Percentiles rank a stretch among this genome's conserved stretches.
Evolutionary conservation across 108 stramenopile species (phyloP).

Genomic region (Schizochytrium sp.): DNA sequence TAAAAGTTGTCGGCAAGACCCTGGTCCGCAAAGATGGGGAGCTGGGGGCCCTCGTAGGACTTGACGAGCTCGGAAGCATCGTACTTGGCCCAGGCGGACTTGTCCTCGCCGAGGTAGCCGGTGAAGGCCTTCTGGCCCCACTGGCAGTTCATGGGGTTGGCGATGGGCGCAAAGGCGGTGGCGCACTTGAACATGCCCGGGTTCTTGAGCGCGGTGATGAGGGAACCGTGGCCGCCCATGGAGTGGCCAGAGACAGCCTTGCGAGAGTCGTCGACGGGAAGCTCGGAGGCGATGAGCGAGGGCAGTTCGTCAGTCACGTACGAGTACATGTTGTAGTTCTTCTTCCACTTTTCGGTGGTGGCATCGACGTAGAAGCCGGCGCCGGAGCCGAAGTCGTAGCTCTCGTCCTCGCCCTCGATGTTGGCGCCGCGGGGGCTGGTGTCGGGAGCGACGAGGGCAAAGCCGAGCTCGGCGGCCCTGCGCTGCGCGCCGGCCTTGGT

Average conservation of each 20-base stretch:
- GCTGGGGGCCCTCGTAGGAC: constrained; percentile 22
- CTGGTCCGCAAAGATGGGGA: constrained; percentile 66
- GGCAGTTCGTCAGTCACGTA: constrained; percentile 86
- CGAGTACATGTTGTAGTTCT: constrained; percentile 86
- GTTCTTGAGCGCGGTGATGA: constrained; percentile 71
- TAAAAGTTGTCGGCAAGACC: constrained; percentile 68
- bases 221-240: constrained; percentile 84
- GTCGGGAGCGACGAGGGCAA: constrained; percentile 88
- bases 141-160: constrained; percentile 77
- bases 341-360: constrained; percentile 61
- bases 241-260: constrained; percentile 76
- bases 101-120: constrained; percentile 73
- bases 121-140: constrained; percentile 96
- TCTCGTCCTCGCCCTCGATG: constrained; percentile 48
- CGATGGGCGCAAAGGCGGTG: constrained; percentile 86
- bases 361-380: constrained; percentile 97
- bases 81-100: constrained; percentile 42
- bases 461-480: constrained; percentile 43
- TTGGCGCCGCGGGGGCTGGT: constrained; percentile 81
- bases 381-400: constrained; percentile 85
- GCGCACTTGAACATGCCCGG: constrained; percentile 53
- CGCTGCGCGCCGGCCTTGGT: constrained; percentile 53
- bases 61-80: constrained; percentile 76
- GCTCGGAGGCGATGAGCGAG: constrained; percentile 42
- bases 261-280: constrained; percentile 42